Conservation (phyloP, 1,284 basidiomycete species). For the Ceratobasidium sp. region DNA sequence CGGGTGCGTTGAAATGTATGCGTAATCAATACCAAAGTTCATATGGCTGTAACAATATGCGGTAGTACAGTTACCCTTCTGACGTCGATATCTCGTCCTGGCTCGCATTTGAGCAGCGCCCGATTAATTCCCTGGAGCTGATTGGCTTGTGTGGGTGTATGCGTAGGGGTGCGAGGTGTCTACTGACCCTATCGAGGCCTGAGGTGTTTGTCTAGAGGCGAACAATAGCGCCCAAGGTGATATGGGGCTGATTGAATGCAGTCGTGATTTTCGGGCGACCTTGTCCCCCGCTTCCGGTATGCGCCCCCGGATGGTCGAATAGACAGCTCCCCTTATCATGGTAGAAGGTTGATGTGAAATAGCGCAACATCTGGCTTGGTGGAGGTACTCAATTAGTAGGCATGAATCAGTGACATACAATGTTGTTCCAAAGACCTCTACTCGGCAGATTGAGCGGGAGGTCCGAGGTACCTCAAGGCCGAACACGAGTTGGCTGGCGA, state of each 20-base stretch:
- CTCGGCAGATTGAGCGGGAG: no score
- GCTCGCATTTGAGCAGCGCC: background rate
- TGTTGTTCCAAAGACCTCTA: no score
- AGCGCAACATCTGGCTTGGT: no score
- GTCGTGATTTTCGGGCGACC: slow-evolving; percentile 16
- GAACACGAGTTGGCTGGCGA: no score
- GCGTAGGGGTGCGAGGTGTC: background rate
- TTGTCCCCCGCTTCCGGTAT: background rate
- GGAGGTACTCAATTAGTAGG: no score
- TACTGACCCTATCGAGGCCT: no score
- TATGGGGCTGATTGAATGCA: slow-evolving; percentile 14
- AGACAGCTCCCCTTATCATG: no score
- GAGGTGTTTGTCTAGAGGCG: no score
- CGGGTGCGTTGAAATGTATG: slow-evolving; percentile 18
- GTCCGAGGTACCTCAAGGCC: no score
- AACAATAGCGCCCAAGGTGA: background rate
- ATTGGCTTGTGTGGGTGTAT: slow-evolving; percentile 15
- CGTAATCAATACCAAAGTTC: slow-evolving; percentile 20
- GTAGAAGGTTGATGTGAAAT: no score
- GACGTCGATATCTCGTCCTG: background rate
- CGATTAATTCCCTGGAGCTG: slow-evolving; percentile 16
- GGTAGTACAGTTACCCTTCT: background rate
- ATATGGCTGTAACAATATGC: slow-evolving; percentile 39
- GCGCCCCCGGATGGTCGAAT: no score
- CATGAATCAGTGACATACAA: no score